Conservation (phyloP, 805 yeast genomes). For the Brettanomyces naardenensis region DNA sequence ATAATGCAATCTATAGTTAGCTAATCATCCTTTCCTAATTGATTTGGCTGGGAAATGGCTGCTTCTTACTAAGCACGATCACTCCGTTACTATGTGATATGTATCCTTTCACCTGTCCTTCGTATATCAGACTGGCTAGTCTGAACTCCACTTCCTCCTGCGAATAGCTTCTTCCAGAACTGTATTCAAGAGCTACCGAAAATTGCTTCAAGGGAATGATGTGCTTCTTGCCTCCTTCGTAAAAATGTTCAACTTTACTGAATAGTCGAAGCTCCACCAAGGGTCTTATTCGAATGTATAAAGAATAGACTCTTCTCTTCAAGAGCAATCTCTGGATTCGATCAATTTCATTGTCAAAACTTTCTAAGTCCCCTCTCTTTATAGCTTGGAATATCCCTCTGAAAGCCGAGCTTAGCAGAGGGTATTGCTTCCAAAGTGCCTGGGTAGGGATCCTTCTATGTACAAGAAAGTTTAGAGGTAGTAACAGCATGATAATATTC, state of each 20-base stretch:
- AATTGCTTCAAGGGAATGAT: constrained; percentile 8
- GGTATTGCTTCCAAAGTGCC: constrained; percentile 31
- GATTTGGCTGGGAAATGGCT: constrained; percentile 84
- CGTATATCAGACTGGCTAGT: constrained; percentile 56
- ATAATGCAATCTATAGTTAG: too few species aligned
- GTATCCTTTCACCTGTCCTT: constrained; percentile 67
- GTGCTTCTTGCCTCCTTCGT: constrained; percentile 23
- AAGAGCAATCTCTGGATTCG: constrained; percentile 44
- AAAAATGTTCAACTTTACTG: constrained; percentile 26
- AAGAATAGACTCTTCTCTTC: constrained; percentile 51
- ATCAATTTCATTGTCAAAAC: constrained; percentile 38
- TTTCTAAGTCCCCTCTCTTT: constrained; percentile 45
- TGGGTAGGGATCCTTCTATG: constrained; percentile 40
- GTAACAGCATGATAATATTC: constrained; percentile 43
- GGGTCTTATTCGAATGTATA: constrained; percentile 44
- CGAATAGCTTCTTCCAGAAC: constrained; percentile 15
- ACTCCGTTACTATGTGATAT: constrained; percentile 68
- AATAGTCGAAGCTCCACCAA: constrained; percentile 45
- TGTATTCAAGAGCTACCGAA: constrained; percentile 7
- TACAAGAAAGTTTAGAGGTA: constrained; percentile 55
- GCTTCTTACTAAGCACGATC: constrained; percentile 65
- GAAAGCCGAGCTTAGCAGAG: constrained; percentile 35
- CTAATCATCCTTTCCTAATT: too few species aligned
- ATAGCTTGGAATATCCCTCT: constrained; percentile 41
- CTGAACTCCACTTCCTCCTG: constrained; percentile 60